phyloP scores from a whole-genome alignment of 768 basidiomycete genomes.

The Pleurotus sapidus region DNA sequence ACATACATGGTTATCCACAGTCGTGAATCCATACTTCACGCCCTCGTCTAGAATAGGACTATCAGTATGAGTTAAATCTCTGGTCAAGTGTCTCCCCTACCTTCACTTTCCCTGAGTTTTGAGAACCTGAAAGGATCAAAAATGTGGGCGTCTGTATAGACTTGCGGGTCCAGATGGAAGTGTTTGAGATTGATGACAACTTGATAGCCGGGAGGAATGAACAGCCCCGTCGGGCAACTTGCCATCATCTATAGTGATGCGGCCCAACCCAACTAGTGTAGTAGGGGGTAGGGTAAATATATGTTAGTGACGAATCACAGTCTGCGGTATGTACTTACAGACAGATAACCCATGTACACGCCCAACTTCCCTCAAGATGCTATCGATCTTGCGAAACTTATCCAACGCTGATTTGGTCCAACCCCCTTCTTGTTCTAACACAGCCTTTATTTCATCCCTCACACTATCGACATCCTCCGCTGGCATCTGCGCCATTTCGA shows the following conservation, averaged over 20 bases:
- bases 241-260: not conserved
- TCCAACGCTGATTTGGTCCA: slow-evolving; percentile 6
- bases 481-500: not conserved
- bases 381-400: slow-evolving; percentile 5
- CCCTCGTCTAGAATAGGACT: not conserved
- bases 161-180: slow-evolving; percentile 1
- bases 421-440: slow-evolving; percentile 4
- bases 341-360: not conserved
- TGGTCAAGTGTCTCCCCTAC: not conserved
- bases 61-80: not conserved
- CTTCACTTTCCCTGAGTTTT: slow-evolving; percentile 6
- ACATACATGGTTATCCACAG: slow-evolving; percentile 9
- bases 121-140: slow-evolving; percentile 12
- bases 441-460: not conserved
- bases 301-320: not conserved
- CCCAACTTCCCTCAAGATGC: slow-evolving; percentile 3
- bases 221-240: slow-evolving; percentile 6
- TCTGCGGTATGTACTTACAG: not conserved
- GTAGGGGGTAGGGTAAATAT: too few relatives aligned
- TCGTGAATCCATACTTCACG: slow-evolving; percentile 7
- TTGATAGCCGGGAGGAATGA: slow-evolving; percentile 2
- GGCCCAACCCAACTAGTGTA: slow-evolving; percentile 1
- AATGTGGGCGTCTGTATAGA: slow-evolving; percentile 7
- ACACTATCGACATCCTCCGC: not conserved
- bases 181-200: not conserved